phyloP scores from a whole-genome alignment of 2,329 filamentous ascomycete genomes.

The Talaromyces islandicus region DNA sequence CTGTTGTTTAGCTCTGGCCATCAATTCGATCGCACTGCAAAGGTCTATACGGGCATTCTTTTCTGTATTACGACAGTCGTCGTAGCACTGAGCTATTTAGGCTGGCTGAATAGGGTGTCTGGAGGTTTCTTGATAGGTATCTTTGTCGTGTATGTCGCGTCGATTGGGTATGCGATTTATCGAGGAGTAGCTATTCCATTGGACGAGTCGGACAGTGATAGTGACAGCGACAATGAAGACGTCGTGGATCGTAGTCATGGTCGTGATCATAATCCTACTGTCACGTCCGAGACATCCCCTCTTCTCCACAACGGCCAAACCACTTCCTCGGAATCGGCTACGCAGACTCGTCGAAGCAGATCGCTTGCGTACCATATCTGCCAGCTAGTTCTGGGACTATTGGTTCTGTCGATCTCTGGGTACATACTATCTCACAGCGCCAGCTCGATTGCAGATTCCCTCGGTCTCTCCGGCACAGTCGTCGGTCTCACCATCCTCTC shows the following conservation, averaged over 20 bases:
- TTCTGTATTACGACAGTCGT: constrained; percentile 37
- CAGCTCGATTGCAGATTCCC: constrained; percentile 32
- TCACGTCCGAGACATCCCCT: constrained; percentile 15
- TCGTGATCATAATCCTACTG: background rate
- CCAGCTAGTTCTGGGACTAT: constrained; percentile 41
- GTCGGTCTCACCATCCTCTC: constrained; percentile 45
- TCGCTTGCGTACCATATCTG: constrained; percentile 33
- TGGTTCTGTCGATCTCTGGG: constrained; percentile 42
- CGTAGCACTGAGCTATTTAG: constrained; percentile 31
- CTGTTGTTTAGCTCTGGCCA: constrained; percentile 37
- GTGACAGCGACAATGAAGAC: constrained; percentile 21
- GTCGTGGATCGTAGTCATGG: constrained; percentile 14
- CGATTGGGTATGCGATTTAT: constrained; percentile 42
- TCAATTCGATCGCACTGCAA: constrained; percentile 44
- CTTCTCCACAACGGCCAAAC: constrained; percentile 5
- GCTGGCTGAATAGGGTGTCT: constrained; percentile 26
- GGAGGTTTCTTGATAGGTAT: constrained; percentile 36
- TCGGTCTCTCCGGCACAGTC: constrained; percentile 41
- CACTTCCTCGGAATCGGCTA: background rate
- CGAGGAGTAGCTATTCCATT: constrained; percentile 37
- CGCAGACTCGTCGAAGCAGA: constrained; percentile 8
- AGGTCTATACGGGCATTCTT: constrained; percentile 41
- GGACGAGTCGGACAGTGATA: constrained; percentile 39
- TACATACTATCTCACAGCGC: constrained; percentile 46
- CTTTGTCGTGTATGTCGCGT: constrained; percentile 42